Evolutionary conservation across 2,329 filamentous ascomycete species (phyloP), one percentile per base, ranked within the genome.

Genomic region (Sarocladiaceae sp.): DNA sequence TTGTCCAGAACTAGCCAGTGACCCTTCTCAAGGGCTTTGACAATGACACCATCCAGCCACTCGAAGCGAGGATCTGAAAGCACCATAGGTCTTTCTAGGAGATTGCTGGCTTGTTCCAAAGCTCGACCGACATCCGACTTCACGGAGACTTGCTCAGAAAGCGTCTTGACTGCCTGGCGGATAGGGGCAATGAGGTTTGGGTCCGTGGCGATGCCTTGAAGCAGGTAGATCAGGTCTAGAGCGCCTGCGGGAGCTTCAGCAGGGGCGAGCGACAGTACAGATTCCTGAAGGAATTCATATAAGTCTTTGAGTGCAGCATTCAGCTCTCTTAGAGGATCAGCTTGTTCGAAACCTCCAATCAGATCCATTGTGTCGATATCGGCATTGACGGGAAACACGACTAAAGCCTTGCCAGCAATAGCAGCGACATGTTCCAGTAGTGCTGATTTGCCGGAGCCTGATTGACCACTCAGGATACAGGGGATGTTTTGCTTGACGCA

Each of bases 361-460:
- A 99, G 82, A 68, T 99, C 94, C 84, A 96, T 96, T 1, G 93
- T 92, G 66, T 99, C 94, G 40, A 96, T 88, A 61, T 99, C 95
- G 6, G 92, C 87, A 64, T 96, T 99, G 71, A 99, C 83, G 1
- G 92, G 85, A 60, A 97, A 89, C 15, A 90, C 87, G 28, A 92
- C 80, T 3, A 97, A 73, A 1, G 83, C 77, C 52, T 87, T 87
- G 22, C 94, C 94, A 37, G 83, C 82, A 22, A 87, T 71, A 12
- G 87, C 85, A n/a, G 94, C 92, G 25, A 96, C 77, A 57, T 93
- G 86, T 54, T 86, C 80, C 13, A 99, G 73, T 4, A 96, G 76
- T 4, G 82, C 80, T 1, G 90, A 93, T 69, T 99, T 99, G 25
- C 94, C 94, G 57, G 84, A 87, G 1, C 92, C 93, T 0, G 93